Percentiles rank a stretch among this genome's conserved stretches.
phyloP scores from a whole-genome alignment of 169 alveolate species.

The Babesia divergens region DNA sequence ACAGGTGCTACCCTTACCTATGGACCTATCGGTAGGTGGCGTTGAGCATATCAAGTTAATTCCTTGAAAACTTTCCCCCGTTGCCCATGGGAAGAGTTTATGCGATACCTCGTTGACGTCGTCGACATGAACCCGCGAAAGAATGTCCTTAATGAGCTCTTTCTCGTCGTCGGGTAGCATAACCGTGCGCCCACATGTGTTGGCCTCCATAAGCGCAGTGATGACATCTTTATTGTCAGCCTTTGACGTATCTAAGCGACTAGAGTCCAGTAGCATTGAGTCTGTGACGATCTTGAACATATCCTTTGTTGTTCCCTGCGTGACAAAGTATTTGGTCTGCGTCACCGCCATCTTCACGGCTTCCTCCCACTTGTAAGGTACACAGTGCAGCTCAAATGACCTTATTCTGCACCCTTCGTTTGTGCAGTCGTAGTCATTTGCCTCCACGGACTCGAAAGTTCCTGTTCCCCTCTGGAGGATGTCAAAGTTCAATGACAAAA shows the following conservation, averaged over 20 bases:
- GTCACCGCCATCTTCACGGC: conserved; percentile 44
- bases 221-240: conserved; percentile 53
- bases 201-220: conserved; percentile 61
- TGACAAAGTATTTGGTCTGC: conserved; percentile 22
- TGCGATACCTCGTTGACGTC: conserved; percentile 61
- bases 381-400: conserved; percentile 49
- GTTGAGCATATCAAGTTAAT: conserved; percentile 40
- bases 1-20: neutral
- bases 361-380: conserved; percentile 37
- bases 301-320: conserved; percentile 29
- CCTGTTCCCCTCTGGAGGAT: conserved; percentile 43
- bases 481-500: conserved; percentile 44
- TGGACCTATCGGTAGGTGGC: conserved; percentile 31
- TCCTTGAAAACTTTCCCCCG: conserved; percentile 18
- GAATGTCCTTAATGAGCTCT: conserved; percentile 47
- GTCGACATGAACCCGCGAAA: conserved; percentile 58
- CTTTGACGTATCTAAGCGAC: conserved; percentile 7
- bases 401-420: conserved; percentile 64
- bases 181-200: conserved; percentile 63
- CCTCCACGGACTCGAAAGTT: conserved; percentile 19
- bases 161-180: conserved; percentile 61
- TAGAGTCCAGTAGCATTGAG: conserved; percentile 36
- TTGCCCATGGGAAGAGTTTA: conserved; percentile 22
- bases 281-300: conserved; percentile 48
- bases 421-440: conserved; percentile 62